Conservation (phyloP, 495 filamentous ascomycete species). For the Emericellopsis terricola region DNA sequence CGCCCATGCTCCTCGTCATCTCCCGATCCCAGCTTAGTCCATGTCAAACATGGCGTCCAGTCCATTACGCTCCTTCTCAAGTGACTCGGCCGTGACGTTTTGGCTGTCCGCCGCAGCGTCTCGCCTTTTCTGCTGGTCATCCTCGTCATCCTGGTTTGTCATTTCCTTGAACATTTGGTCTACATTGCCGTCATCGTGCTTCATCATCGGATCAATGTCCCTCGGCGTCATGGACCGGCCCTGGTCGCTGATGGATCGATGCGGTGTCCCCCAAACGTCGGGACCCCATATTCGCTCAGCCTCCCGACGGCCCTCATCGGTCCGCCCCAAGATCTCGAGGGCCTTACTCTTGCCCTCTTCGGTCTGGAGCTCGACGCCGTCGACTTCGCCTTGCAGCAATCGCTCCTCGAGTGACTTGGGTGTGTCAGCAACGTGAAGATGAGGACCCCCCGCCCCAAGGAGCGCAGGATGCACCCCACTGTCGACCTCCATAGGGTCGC, state of each 20-base stretch:
- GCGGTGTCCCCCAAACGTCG: conserved; percentile 11
- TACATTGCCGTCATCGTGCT: conserved; percentile 24
- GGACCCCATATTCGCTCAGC: conserved; percentile 22
- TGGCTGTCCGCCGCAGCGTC: conserved; percentile 8
- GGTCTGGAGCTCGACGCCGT: conserved; percentile 14
- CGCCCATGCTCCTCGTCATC: too few relatives aligned
- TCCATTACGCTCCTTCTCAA: conserved; percentile 17
- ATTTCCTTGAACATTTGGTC: conserved; percentile 35
- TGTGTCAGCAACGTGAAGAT: conserved; percentile 13
- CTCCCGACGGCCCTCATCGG: conserved; percentile 18
- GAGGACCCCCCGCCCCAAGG: conserved; percentile 16
- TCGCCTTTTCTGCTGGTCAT: conserved; percentile 14
- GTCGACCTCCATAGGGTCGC: conserved; percentile 16
- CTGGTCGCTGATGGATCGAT: conserved; percentile 5
- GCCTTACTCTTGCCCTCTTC: conserved; percentile 14
- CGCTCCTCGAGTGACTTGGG: conserved; percentile 22
- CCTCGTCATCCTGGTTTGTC: conserved; percentile 31
- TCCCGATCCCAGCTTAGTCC: too few relatives aligned
- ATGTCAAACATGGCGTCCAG: conserved; percentile 11
- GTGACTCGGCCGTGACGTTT: conserved; percentile 15
- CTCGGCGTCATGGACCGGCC: conserved; percentile 5
- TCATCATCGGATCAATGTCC: conserved; percentile 12
- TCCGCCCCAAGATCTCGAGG: conserved; percentile 19
- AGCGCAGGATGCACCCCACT: conserved; percentile 14
- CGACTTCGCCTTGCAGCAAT: conserved; percentile 15